These are phyloP conservation scores for Porogramme epimiltina DNA, from an alignment of 1,284 basidiomycete genomes.

Conservation along the genomic window DNA sequence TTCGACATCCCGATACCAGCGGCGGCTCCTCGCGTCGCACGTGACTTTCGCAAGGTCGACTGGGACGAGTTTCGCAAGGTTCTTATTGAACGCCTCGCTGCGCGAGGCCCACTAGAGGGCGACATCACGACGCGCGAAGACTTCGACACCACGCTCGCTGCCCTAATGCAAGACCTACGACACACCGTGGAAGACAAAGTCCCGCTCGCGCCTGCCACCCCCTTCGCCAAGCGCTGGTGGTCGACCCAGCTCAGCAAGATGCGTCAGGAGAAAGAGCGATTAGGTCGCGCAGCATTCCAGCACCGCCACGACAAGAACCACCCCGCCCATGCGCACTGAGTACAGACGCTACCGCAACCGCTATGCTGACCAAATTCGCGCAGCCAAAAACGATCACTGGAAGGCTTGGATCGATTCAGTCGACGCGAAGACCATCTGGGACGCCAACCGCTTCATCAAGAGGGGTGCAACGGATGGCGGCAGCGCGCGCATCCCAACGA, in stretches of 20 bases:
- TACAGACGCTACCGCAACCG: constrained; percentile 20
- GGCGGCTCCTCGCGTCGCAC: neutral
- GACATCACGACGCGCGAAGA: neutral
- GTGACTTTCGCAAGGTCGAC: constrained; percentile 28
- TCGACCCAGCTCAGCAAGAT: constrained; percentile 23
- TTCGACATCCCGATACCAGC: constrained; percentile 6
- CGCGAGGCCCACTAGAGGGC: too few species aligned
- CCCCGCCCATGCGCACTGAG: constrained; percentile 27
- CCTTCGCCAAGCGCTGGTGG: constrained; percentile 32
- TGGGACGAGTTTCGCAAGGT: constrained; percentile 25
- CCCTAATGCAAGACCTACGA: constrained; percentile 22
- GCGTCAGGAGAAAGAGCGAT: constrained; percentile 25
- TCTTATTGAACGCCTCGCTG: too few species aligned
- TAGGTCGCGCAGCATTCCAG: constrained; percentile 29
- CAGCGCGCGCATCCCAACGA: constrained; percentile 32
- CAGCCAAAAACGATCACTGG: constrained; percentile 38
- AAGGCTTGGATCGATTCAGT: constrained; percentile 35
- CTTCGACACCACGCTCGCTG: constrained; percentile 9
- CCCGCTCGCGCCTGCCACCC: constrained; percentile 23
- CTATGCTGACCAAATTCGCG: constrained; percentile 32
- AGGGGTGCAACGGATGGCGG: constrained; percentile 32
- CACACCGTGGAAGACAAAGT: constrained; percentile 23
- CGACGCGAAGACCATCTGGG: constrained; percentile 32
- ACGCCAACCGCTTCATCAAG: constrained; percentile 32
- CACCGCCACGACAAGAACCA: constrained; percentile 33